phyloP scores from a whole-genome alignment of 129 eudicot genomes.

The Pulicaria dysenterica region DNA sequence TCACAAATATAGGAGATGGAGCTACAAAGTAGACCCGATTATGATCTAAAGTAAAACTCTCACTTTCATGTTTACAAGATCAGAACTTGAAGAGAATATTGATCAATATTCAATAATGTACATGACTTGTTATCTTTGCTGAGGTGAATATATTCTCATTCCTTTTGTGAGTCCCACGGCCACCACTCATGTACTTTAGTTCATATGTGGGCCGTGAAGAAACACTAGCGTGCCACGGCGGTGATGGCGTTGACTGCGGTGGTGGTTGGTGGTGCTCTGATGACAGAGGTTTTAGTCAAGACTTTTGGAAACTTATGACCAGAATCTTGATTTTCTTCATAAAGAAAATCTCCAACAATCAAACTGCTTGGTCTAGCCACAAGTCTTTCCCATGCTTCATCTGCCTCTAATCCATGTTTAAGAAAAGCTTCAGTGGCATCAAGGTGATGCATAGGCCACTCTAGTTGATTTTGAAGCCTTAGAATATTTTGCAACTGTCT shows the following conservation, averaged over 20 bases:
- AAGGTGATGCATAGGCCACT: slow-evolving; percentile 52
- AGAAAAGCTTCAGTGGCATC: slow-evolving; percentile 61
- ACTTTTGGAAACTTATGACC: background rate
- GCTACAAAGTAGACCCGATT: too few relatives aligned
- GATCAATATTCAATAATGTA: background rate
- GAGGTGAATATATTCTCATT: slow-evolving; percentile 25
- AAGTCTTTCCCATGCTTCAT: slow-evolving; percentile 58
- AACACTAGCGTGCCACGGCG: slow-evolving; percentile 29
- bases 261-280: slow-evolving; percentile 14
- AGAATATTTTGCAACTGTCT: slow-evolving; percentile 50
- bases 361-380: slow-evolving; percentile 45
- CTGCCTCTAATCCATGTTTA: slow-evolving; percentile 34
- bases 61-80: too few relatives aligned
- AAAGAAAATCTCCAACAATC: slow-evolving; percentile 48
- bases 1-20: too few relatives aligned
- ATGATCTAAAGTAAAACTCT: too few relatives aligned
- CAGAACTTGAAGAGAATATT: too few relatives aligned
- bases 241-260: slow-evolving; percentile 19
- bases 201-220: slow-evolving; percentile 2
- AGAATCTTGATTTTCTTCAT: slow-evolving; percentile 22
- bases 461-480: slow-evolving; percentile 42
- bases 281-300: slow-evolving; percentile 13
- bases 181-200: background rate
- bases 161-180: background rate
- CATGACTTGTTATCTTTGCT: slow-evolving; percentile 14